phyloP scores from a whole-genome alignment of 2,329 filamentous ascomycete genomes.

The Alternaria angustiovoidea region DNA sequence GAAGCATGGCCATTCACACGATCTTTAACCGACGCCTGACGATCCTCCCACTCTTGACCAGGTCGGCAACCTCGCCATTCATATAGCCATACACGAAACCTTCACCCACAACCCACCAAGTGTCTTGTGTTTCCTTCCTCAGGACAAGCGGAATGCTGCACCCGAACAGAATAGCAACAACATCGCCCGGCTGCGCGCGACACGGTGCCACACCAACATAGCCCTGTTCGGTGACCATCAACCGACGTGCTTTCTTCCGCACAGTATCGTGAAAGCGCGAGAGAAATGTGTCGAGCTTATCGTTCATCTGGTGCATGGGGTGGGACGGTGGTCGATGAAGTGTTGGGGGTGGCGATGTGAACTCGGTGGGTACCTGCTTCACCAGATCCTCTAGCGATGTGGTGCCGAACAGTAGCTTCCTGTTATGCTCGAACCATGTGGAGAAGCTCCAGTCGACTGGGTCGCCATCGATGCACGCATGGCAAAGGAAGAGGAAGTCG shows the following conservation, averaged over 20 bases:
- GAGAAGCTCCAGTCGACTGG: conserved; percentile 37
- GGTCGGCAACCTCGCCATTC: conserved; percentile 34
- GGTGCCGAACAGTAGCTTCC: conserved; percentile 23
- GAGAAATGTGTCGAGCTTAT: conserved; percentile 35
- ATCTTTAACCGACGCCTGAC: background rate
- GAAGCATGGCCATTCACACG: too few relatives aligned
- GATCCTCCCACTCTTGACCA: conserved; percentile 23
- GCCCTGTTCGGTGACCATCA: conserved; percentile 38
- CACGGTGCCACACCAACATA: conserved; percentile 38
- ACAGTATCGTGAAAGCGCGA: conserved; percentile 42
- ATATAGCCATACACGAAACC: conserved; percentile 40
- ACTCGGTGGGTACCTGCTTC: conserved; percentile 8
- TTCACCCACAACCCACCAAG: conserved; percentile 41
- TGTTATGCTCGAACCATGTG: conserved; percentile 40
- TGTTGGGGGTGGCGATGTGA: conserved; percentile 11
- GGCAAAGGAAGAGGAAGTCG: conserved; percentile 39
- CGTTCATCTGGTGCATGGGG: conserved; percentile 23
- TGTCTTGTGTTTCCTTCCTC: conserved; percentile 23
- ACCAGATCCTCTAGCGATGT: conserved; percentile 28
- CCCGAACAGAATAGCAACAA: conserved; percentile 43
- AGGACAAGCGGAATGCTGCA: conserved; percentile 50
- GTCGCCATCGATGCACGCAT: conserved; percentile 27
- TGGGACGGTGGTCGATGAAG: conserved; percentile 25
- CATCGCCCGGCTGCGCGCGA: conserved; percentile 37
- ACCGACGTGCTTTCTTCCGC: conserved; percentile 39